Base-by-base conservation (phyloP, 2,329 filamentous ascomycete genomes). In the Colletotrichum chlorophyti region DNA sequence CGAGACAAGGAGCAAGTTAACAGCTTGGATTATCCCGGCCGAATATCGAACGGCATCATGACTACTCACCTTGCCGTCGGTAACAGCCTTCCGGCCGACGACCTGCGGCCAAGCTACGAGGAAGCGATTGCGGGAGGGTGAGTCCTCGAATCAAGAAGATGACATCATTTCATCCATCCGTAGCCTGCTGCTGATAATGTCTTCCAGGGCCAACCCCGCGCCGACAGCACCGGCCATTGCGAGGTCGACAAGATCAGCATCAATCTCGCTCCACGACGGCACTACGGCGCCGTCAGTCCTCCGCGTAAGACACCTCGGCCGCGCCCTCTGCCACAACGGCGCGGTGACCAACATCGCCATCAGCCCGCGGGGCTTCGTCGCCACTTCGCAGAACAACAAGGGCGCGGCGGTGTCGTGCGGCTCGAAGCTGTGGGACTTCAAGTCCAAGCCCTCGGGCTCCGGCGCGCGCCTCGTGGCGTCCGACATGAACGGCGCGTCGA, bases 121-220 rank as follows among this genome's bases (percentile, higher is more conserved):
- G 53, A 57, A 23, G 53, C 53, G 26, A 37, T 57, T 12, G 53
- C 45, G 9, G 45, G 34, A 19, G 46, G 53, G 53, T 57, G 37
- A 51, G 46, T 40, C 23, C 23, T 32, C 32, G 4, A 19, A 6
- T 12, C 31, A 9, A 19, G 17, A 32, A 5, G 7, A 2, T 26
- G 10, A 24, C 37, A 9, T 40, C 8, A 40, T 5, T 6, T 27
- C 8, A 12, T 24, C 27, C 7, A 40, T 10, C 15, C 15, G n/a
- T 15, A 6, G n/a, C 15, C 4, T 27, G 12, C 15, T 47, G 7
- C 35, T 26, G 12, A 52, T 37, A 24, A n/a, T n/a, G n/a, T n/a
- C 14, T 23, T 12, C 12, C 26, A 49, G 43, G 21, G 24, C 45
- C 4, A 34, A 52, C 19, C 35, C 15, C 8, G 10, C 31, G 12